phyloP scores from a whole-genome alignment of 2,329 filamentous ascomycete genomes.

The Zopfia rhizophila region DNA sequence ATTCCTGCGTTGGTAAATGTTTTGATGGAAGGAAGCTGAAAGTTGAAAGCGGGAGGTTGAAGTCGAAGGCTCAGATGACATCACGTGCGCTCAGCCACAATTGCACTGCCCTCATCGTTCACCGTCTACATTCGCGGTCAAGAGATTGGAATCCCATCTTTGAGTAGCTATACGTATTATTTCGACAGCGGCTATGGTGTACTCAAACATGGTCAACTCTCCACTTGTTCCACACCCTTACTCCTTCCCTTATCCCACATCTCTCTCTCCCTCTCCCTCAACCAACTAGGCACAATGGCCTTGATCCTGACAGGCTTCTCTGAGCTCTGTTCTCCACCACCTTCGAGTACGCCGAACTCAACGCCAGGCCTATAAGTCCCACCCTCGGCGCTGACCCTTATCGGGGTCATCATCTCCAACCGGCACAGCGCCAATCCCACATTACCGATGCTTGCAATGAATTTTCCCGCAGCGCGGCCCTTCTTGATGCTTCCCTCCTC shows the following conservation, averaged over 20 bases:
- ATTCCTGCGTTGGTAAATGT: no score
- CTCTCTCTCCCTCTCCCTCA: conserved; percentile 54
- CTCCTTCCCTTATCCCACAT: conserved; percentile 38
- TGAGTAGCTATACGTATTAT: no score
- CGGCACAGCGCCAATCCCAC: conserved; percentile 87
- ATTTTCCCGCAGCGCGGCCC: conserved; percentile 81
- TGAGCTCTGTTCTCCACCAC: conserved; percentile 15
- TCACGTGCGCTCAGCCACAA: conserved; percentile 34
- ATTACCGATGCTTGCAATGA: conserved; percentile 82
- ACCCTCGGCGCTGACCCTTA: conserved; percentile 75
- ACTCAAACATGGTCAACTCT: no score
- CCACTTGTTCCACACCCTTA: conserved; percentile 24
- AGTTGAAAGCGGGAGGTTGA: not conserved
- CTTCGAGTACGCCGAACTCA: conserved; percentile 55
- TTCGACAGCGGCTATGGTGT: no score
- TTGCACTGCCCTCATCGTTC: conserved; percentile 31
- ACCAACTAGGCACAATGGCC: conserved; percentile 85
- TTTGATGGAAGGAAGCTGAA: no score
- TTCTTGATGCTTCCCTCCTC: conserved; percentile 51
- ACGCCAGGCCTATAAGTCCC: conserved; percentile 68
- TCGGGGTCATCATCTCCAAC: conserved; percentile 88
- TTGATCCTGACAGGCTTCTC: conserved; percentile 50
- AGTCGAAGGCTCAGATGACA: conserved; percentile 13
- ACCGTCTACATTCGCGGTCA: no score
- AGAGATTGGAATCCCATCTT: no score